phyloP scores from a whole-genome alignment of 1,139 yeast species.

The Lodderomyces beijingensis region DNA sequence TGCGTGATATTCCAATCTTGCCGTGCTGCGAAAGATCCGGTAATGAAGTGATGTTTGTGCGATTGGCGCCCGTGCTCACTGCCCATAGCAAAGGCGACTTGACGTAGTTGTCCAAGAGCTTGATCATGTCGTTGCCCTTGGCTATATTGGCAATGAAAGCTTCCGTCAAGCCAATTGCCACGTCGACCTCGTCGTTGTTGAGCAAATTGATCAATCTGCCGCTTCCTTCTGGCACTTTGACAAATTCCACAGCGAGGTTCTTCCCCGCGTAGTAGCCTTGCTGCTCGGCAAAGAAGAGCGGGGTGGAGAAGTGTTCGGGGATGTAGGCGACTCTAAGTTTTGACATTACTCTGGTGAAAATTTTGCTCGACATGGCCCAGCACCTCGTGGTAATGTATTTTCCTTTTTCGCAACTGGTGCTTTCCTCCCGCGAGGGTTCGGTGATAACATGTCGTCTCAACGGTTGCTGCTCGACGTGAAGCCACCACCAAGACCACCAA shows the following conservation, averaged over 20 bases:
- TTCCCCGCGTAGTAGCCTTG: constrained; percentile 51
- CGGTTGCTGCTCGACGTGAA: too few relatives aligned
- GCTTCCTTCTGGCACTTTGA: constrained; percentile 82
- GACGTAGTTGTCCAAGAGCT: constrained; percentile 77
- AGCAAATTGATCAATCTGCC: constrained; percentile 80
- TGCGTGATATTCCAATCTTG: constrained; percentile 76
- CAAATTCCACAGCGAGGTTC: constrained; percentile 53
- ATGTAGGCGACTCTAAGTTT: constrained; percentile 61
- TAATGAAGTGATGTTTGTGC: constrained; percentile 49
- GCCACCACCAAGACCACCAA: too few relatives aligned
- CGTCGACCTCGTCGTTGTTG: constrained; percentile 59
- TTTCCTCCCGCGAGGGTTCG: too few relatives aligned
- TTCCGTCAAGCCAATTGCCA: constrained; percentile 86
- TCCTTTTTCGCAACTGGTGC: too few relatives aligned
- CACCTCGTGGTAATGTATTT: too few relatives aligned
- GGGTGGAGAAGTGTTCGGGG: constrained; percentile 91
- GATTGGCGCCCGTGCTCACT: constrained; percentile 65
- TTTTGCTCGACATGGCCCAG: too few relatives aligned
- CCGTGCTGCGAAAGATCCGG: constrained; percentile 50
- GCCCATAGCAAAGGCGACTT: constrained; percentile 89
- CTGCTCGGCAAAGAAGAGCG: constrained; percentile 65
- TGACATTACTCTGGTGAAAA: constrained; percentile 3
- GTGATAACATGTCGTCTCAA: too few relatives aligned
- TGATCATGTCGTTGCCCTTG: constrained; percentile 60
- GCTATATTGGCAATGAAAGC: constrained; percentile 83